Evolutionary conservation across 176 grass and related monocot genomes (phyloP), one percentile per base, ranked within the genome.

Genomic region (Hsuehochloa calcarea): DNA sequence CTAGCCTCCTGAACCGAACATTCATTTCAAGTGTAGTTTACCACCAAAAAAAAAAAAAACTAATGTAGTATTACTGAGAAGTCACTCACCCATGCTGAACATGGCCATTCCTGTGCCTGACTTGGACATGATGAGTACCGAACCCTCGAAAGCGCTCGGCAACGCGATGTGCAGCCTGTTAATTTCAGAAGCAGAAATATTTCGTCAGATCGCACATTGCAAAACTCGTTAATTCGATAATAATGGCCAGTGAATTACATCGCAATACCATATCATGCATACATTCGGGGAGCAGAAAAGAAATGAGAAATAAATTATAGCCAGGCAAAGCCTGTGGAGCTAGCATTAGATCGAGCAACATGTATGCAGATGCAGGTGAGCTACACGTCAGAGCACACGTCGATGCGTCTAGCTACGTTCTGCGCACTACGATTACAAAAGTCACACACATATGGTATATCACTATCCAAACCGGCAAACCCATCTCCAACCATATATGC

Each of bases 31-130:
- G 8, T 54, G 51, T 54, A 54, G 51, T 20, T 20, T 17, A 19
- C 16, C 4, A 6, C 3, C 3, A 16, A 50, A 6, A 54, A 54
- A 54, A 54, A 54, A 20, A 54, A 45, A 12, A 45, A 8, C 17
- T 54, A 54, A 10, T 8, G 46, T 37, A 43, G n/a, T 11, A 35
- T 41, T 14, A 3, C 8, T 44, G 41, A 77, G 3, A n/a, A n/a
- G n/a, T n/a, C 44, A 68, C 80, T 68, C 72, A 98, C 96, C 96
- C 88, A 98, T 90, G 89, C 93, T 94, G 80, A 98, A 95, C 96
- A 98, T 98, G 83, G 93, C 93, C 96, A 98, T 92, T 77, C 93
- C 96, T 31, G 93, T 90, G 64, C 96, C 96, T 15, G 93, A 89
- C 64, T 89, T 98, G 40, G 96, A 88, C 96, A 98, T 98, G 77